These are phyloP conservation scores for Cicer bijugum DNA, from an alignment of 306 rosid species.

Conservation along the genomic window DNA sequence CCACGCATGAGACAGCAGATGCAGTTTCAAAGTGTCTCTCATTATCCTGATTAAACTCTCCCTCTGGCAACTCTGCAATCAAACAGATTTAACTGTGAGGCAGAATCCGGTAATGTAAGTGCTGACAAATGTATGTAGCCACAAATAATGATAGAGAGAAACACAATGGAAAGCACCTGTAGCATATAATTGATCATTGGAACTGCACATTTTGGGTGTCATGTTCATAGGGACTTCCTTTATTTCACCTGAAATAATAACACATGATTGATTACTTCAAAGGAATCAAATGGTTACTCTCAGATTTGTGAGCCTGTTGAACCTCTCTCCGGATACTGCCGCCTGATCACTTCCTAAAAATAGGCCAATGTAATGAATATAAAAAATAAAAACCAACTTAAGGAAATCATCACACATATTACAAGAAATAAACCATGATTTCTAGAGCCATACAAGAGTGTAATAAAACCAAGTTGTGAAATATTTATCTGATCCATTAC, in stretches of 20 bases:
- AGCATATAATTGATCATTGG: conserved; percentile 38
- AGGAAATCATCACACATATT: conserved; percentile 24
- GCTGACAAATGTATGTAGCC: neutral
- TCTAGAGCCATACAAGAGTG: neutral
- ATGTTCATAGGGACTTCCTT: neutral
- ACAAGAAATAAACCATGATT: conserved; percentile 14
- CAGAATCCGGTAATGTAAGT: neutral
- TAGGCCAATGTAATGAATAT: conserved; percentile 36
- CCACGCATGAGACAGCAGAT: conserved; percentile 46
- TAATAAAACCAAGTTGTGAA: neutral
- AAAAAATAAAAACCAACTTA: conserved; percentile 9
- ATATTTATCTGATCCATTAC: neutral
- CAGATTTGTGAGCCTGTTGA: conserved; percentile 9
- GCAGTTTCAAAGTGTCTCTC: conserved; percentile 28
- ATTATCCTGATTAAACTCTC: conserved; percentile 33
- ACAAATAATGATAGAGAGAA: conserved; percentile 8
- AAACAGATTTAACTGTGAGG: conserved; percentile 19
- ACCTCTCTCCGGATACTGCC: neutral
- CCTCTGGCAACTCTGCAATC: conserved; percentile 50
- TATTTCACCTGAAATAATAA: conserved; percentile 46
- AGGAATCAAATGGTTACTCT: conserved; percentile 18
- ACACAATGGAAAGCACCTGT: conserved; percentile 11
- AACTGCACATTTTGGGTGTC: conserved; percentile 35
- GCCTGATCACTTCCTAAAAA: conserved; percentile 46
- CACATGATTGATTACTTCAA: conserved; percentile 19